phyloP scores from a whole-genome alignment of 768 basidiomycete genomes.

The Paxillus rubicundulus region DNA sequence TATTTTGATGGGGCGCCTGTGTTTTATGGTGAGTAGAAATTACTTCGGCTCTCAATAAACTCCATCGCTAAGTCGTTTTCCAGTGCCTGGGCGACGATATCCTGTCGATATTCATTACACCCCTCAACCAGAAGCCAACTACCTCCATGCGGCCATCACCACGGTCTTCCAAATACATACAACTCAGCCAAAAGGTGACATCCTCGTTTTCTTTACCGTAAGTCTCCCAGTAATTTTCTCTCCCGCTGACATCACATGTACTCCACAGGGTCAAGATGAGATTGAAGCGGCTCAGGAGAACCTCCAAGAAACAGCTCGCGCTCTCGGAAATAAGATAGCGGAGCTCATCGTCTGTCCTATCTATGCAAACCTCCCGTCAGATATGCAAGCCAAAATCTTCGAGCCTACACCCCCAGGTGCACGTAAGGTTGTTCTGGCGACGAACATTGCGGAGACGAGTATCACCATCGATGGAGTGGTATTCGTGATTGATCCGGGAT shows the following conservation, averaged over 20 bases:
- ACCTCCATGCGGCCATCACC: constrained; percentile 96
- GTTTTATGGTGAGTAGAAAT: constrained; percentile 69
- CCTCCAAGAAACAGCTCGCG: constrained; percentile 90
- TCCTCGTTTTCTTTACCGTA: constrained; percentile 95
- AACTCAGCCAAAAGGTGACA: constrained; percentile 96
- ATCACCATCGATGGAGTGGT: constrained; percentile 99
- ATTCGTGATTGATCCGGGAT: constrained; percentile 59
- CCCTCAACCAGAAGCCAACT: constrained; percentile 98
- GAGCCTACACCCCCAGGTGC: constrained; percentile 77
- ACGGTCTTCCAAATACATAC: constrained; percentile 99
- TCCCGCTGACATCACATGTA: constrained; percentile 2
- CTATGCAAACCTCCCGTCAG: constrained; percentile 97
- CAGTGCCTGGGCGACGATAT: constrained; percentile 95
- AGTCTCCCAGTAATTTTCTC: constrained; percentile 35
- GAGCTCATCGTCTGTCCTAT: constrained; percentile 97
- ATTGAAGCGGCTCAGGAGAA: constrained; percentile 98
- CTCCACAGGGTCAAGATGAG: constrained; percentile 85
- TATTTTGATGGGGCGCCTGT: constrained; percentile 97
- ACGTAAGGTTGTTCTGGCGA: constrained; percentile 90
- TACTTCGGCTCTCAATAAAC: neutral
- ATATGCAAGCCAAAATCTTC: constrained; percentile 99
- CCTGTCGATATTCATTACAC: constrained; percentile 99
- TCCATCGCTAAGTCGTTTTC: constrained; percentile 7
- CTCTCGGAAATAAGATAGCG: constrained; percentile 92
- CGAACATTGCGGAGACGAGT: constrained; percentile 99